These are phyloP conservation scores for Ceratocystis eucalypticola DNA, from an alignment of 2,329 filamentous ascomycete species.

Conservation along the genomic window DNA sequence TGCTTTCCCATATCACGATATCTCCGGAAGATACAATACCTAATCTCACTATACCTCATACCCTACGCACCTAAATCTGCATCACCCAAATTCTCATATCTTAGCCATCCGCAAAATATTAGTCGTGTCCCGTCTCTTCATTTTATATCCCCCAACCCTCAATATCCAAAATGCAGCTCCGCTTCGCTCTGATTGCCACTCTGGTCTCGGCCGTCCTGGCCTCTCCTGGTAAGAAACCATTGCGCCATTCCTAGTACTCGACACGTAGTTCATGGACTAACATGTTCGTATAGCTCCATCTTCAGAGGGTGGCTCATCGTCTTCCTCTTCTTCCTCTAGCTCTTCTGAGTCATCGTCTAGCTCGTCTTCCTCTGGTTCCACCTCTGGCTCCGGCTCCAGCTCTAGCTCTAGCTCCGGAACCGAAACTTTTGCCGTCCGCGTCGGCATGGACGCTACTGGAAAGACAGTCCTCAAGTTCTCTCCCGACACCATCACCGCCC, in stretches of 20 bases:
- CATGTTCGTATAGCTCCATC: neutral
- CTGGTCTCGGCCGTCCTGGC: conserved; percentile 32
- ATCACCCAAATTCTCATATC: neutral
- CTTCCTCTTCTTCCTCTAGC: neutral
- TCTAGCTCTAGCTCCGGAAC: conserved; percentile 4
- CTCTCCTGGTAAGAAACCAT: conserved; percentile 8
- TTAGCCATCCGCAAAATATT: neutral
- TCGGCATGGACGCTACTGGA: conserved; percentile 41
- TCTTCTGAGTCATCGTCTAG: neutral
- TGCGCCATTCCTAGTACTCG: neutral
- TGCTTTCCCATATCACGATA: neutral
- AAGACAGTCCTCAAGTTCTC: conserved; percentile 43
- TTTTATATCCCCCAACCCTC: neutral
- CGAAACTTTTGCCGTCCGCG: conserved; percentile 36
- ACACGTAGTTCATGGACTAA: neutral
- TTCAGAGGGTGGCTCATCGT: neutral
- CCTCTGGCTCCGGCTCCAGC: neutral
- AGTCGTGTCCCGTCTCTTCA: neutral
- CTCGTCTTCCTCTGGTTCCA: neutral
- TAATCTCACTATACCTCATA: conserved; percentile 26
- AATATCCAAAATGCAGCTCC: conserved; percentile 38
- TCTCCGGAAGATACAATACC: neutral
- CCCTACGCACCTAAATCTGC: conserved; percentile 20
- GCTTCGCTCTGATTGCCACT: conserved; percentile 34
- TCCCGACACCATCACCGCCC: conserved; percentile 51